A percentile compares a stretch with the other conserved stretches of the same genome.
These are phyloP conservation scores for Lactarius vividus DNA, from an alignment of 768 basidiomycete species.

Conservation along the genomic window DNA sequence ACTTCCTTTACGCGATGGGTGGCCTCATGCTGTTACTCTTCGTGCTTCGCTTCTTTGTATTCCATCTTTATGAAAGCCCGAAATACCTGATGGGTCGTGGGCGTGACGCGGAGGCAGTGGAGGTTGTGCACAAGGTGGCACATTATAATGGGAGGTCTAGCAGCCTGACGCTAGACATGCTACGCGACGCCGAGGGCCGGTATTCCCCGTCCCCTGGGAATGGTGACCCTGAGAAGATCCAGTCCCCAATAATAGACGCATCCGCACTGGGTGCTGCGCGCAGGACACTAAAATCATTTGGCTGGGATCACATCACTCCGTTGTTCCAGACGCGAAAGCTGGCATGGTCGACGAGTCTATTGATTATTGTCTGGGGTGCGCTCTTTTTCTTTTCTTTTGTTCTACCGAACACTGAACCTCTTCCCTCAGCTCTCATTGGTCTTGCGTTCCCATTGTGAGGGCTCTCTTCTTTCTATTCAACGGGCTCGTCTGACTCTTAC, in stretches of 20 bases:
- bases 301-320: conserved; percentile 42
- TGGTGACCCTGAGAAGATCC: conserved; percentile 21
- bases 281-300: conserved; percentile 42
- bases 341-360: conserved; percentile 47
- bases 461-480: background rate
- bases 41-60: conserved; percentile 60
- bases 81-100: conserved; percentile 72
- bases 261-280: conserved; percentile 38
- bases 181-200: conserved; percentile 33
- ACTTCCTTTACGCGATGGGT: conserved; percentile 71
- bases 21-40: conserved; percentile 65
- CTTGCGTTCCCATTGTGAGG: conserved; percentile 68
- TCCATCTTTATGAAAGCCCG: conserved; percentile 66
- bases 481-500: conserved; percentile 4
- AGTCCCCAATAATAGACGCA: conserved; percentile 33
- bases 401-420: background rate
- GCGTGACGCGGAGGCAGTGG: conserved; percentile 57
- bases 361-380: conserved; percentile 55
- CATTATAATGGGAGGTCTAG: conserved; percentile 53
- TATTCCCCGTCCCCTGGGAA: conserved; percentile 8
- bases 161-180: conserved; percentile 49
- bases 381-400: background rate
- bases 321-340: conserved; percentile 51
- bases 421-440: conserved; percentile 60
- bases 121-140: conserved; percentile 62